These are phyloP conservation scores for Penicillium frequentans DNA, from an alignment of 2,329 filamentous ascomycete genomes.

Conservation along the genomic window DNA sequence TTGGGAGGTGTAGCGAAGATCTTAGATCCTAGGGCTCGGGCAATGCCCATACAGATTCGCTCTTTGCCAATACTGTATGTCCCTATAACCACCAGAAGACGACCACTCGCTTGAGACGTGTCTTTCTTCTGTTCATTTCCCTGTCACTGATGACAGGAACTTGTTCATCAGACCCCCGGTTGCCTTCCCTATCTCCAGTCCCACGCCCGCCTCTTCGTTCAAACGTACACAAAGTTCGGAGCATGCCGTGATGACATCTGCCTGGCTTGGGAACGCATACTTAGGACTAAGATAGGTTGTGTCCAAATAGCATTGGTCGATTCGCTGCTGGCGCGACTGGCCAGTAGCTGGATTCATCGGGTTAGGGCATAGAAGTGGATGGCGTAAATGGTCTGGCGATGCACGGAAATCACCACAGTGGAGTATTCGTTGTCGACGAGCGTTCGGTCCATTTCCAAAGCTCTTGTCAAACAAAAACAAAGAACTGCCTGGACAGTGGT, in stretches of 20 bases:
- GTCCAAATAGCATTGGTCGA: constrained; percentile 95
- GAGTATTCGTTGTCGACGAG: constrained; percentile 73
- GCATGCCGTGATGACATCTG: constrained; percentile 82
- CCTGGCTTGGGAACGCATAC: constrained; percentile 88
- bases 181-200: constrained; percentile 55
- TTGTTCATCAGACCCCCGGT: constrained; percentile 62
- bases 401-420: constrained; percentile 97
- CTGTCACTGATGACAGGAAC: constrained; percentile 55
- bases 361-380: constrained; percentile 78
- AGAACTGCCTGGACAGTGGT: constrained; percentile 94
- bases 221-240: constrained; percentile 82
- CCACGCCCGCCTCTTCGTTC: constrained; percentile 63
- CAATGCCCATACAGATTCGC: constrained; percentile 89
- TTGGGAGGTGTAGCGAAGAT: constrained; percentile 86
- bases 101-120: constrained; percentile 52
- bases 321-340: constrained; percentile 74
- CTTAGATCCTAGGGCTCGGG: constrained; percentile 78
- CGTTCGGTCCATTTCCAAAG: constrained; percentile 59
- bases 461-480: constrained; percentile 88
- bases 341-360: constrained; percentile 68
- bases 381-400: constrained; percentile 77
- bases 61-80: constrained; percentile 99
- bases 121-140: constrained; percentile 26
- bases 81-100: constrained; percentile 86
- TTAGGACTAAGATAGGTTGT: constrained; percentile 96